A percentile compares a stretch with the other conserved stretches of the same genome.
Conservation (phyloP, 75 land plant genomes). For the Pseudotsuga menziesii region DNA sequence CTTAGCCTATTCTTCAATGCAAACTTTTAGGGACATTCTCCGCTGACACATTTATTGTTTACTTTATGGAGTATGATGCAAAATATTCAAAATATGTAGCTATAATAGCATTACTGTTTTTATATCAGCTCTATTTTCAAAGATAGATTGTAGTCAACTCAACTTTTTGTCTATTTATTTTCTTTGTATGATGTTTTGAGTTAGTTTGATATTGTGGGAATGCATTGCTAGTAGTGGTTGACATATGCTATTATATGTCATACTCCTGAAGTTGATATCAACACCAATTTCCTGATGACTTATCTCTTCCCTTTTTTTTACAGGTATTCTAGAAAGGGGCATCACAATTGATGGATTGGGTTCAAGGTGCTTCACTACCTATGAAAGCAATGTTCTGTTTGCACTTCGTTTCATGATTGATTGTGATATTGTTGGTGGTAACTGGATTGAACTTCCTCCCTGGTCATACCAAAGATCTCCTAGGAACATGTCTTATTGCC, state of each 20-base stretch:
- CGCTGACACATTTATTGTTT: too few species aligned
- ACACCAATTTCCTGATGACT: not conserved
- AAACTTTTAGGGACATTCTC: too few species aligned
- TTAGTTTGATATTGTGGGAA: not conserved
- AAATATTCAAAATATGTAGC: not conserved
- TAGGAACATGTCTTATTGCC: conserved; percentile 71
- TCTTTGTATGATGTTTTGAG: not conserved
- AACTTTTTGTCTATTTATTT: not conserved
- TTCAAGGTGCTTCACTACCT: conserved; percentile 73
- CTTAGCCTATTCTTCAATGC: too few species aligned
- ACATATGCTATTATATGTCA: not conserved
- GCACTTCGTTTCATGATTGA: conserved; percentile 99
- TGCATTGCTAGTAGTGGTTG: not conserved
- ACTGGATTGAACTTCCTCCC: conserved; percentile 93
- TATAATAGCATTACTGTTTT: not conserved
- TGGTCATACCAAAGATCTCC: conserved; percentile 54
- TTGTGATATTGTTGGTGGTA: conserved; percentile 94
- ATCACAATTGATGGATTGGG: conserved; percentile 87
- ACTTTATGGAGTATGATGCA: not conserved
- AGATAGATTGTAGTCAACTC: not conserved
- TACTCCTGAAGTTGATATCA: not conserved
- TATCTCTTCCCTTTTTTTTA: not conserved
- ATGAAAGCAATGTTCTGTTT: conserved; percentile 98
- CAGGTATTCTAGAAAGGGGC: conserved; percentile 94
- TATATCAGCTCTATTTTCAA: not conserved